A percentile compares a stretch with the other conserved stretches of the same genome.
Evolutionary conservation across 169 alveolate genomes (phyloP).

Genomic region (Plasmodium cynomolgi): DNA sequence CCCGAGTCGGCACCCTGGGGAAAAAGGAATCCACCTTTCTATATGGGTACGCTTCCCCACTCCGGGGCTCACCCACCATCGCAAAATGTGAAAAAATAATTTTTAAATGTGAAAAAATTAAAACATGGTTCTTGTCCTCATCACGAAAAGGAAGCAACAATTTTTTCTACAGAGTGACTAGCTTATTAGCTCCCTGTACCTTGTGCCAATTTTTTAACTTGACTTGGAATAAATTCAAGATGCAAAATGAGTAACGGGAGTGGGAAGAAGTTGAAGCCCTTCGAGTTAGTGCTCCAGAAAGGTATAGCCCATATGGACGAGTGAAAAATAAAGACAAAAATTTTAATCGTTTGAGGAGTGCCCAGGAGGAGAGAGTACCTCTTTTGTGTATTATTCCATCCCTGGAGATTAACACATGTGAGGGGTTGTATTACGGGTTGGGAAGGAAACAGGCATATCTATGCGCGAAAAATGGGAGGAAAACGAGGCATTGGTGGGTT

Average conservation of each 20-base stretch:
- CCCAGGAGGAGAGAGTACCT: background rate
- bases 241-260: slow-evolving; percentile 25
- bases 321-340: slow-evolving; percentile 3
- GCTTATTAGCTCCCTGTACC: background rate
- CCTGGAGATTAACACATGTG: background rate
- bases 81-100: too few relatives aligned
- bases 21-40: background rate
- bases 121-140: background rate
- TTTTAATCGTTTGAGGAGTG: background rate
- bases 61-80: background rate
- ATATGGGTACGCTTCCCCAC: background rate
- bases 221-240: background rate
- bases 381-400: background rate
- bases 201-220: background rate
- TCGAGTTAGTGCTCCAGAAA: slow-evolving; percentile 64
- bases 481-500: background rate
- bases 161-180: background rate
- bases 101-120: background rate
- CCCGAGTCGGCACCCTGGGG: background rate
- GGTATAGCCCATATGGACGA: background rate
- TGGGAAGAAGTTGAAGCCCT: slow-evolving; percentile 45
- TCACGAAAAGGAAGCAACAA: background rate
- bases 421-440: background rate
- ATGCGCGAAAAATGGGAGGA: background rate
- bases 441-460: background rate